Conservation (phyloP, 2,329 filamentous ascomycete species). For the Drechslerella stenobrocha region DNA sequence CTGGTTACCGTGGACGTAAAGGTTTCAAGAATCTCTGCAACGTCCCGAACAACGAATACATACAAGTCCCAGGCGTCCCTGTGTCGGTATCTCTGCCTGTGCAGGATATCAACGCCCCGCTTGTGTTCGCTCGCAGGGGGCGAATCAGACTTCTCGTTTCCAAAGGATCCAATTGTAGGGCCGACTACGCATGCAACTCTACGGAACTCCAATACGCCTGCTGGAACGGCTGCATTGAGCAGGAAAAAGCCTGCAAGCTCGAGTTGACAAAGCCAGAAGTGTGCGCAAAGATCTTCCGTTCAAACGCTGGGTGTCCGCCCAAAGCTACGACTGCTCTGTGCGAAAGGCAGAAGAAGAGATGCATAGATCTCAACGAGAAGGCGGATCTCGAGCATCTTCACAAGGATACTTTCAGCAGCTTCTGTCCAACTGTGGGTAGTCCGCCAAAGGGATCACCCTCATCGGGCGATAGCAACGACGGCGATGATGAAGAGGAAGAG, state of each 20-base stretch:
- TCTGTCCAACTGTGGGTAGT: neutral
- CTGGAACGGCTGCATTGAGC: conserved; percentile 32
- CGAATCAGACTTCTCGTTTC: conserved; percentile 16
- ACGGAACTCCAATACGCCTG: conserved; percentile 22
- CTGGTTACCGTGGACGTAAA: too few relatives aligned
- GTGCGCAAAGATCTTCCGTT: neutral
- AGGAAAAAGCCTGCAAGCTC: conserved; percentile 5
- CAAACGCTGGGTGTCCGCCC: neutral
- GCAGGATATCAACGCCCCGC: neutral
- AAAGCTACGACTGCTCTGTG: neutral
- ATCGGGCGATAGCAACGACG: neutral
- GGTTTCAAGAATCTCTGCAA: too few relatives aligned
- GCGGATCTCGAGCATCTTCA: neutral
- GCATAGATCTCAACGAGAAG: neutral
- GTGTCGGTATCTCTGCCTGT: conserved; percentile 8
- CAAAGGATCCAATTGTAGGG: conserved; percentile 6
- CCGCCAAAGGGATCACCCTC: neutral
- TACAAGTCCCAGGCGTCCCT: neutral
- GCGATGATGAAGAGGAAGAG: neutral
- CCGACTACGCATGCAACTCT: conserved; percentile 12
- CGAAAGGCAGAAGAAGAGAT: neutral
- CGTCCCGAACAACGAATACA: neutral
- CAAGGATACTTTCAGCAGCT: neutral
- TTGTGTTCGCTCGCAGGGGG: conserved; percentile 2
- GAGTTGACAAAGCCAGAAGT: neutral